Evolutionary conservation across 2,329 filamentous ascomycete species (phyloP).

Genomic region (Neonectria faginata): DNA sequence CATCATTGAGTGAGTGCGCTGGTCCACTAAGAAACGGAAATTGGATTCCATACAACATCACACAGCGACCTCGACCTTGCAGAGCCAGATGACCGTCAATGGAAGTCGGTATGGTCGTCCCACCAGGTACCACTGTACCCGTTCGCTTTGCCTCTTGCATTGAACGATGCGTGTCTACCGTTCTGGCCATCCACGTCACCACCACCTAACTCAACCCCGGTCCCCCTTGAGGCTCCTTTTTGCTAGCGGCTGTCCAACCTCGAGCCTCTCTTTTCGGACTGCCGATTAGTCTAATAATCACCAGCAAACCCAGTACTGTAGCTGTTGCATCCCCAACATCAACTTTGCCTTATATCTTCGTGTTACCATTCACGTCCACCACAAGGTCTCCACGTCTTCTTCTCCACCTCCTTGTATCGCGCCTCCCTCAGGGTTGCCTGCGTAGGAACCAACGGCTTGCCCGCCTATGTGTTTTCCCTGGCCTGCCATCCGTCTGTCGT

Average conservation of each 20-base stretch:
- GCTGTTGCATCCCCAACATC: background rate
- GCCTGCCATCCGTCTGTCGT: background rate
- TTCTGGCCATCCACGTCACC: slow-evolving; percentile 3
- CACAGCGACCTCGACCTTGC: background rate
- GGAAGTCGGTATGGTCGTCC: no score
- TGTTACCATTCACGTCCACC: background rate
- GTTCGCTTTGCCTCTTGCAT: background rate
- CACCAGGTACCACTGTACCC: background rate
- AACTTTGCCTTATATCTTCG: background rate
- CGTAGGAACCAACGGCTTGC: background rate
- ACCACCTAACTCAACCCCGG: background rate
- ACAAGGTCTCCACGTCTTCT: background rate
- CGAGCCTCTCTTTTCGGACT: no score
- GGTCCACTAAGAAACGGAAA: background rate
- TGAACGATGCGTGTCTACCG: background rate
- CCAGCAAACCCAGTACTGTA: no score
- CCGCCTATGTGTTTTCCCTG: background rate
- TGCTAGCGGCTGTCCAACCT: slow-evolving; percentile 1
- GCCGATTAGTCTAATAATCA: no score
- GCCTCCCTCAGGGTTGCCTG: no score
- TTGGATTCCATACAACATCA: background rate
- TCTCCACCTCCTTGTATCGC: background rate
- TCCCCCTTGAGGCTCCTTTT: background rate
- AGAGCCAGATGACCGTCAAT: no score
- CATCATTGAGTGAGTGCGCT: background rate